Evolutionary conservation across 2,329 filamentous ascomycete genomes (phyloP), one percentile per base, ranked within the genome.

Genomic region (Endoconidiophora laricicola): DNA sequence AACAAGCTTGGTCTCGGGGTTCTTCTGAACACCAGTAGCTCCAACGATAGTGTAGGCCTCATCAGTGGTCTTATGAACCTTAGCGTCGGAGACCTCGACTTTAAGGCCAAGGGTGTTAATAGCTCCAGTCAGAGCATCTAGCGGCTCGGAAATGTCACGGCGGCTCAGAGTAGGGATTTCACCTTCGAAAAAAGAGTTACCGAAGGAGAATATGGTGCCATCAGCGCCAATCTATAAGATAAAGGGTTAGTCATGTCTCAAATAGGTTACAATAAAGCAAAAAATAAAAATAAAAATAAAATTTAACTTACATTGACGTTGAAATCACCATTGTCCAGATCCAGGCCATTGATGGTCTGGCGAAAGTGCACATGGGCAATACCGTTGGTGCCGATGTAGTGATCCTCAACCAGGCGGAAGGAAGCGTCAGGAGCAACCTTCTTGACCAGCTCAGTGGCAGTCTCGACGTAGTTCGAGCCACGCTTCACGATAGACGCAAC

Each of bases 271-370:
- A 38, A 16, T 16, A 6, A 12, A 36, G 26, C 16, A 38, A 40
- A 37, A 26, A 6, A 40, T 4, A 18, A 18, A 18, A 18, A 18
- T 18, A 1, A 1, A 18, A 18, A 18, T 1, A 18, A 18, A 18
- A 18, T 18, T 18, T 18, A 18, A 64, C 72, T 63, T 56, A 77
- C 72, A 54, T 78, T 78, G 44, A 78, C 71, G 47, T 77, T 76
- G 57, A 77, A 75, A 57, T 76, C 72, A 1, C 70, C 72, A 56
- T 78, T 78, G 56, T 78, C 75, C 53, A 79, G 69, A 54, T 78
- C 75, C 22, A 78, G 58, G 1, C 70, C 74, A 49, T 77, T 71
- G 5, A 66, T 62, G 0, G 73, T 78, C 61, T 79, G 76, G 61
- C 72, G 74, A 58, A 78, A 75, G 59, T 76, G 68, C 55, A 77